Percentiles rank a stretch among this genome's conserved stretches.
Conservation (phyloP, 2,329 filamentous ascomycete species). For the Colletotrichum cereale region DNA sequence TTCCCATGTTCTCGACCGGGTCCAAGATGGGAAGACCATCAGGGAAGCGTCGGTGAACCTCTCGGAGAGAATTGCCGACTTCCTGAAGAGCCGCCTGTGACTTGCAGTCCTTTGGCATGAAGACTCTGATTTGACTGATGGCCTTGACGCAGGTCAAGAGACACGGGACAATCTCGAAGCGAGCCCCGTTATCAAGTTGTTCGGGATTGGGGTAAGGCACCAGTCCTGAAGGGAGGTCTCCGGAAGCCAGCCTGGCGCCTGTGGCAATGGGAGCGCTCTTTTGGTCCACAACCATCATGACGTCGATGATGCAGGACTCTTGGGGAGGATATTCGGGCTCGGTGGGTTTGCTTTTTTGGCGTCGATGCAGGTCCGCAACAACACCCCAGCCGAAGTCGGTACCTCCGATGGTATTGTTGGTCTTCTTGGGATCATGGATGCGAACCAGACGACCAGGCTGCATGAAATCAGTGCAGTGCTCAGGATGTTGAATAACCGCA, state of each 20-base stretch:
- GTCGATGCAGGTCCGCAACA: conserved; percentile 78
- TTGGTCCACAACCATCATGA: conserved; percentile 74
- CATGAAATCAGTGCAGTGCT: conserved; percentile 86
- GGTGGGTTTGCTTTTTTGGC: conserved; percentile 74
- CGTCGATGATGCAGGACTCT: conserved; percentile 85
- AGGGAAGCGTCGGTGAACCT: conserved; percentile 89
- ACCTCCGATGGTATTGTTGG: conserved; percentile 58
- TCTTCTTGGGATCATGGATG: conserved; percentile 76
- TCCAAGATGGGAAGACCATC: conserved; percentile 92
- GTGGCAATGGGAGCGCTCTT: conserved; percentile 61
- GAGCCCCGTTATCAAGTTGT: conserved; percentile 59
- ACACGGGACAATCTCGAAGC: conserved; percentile 87
- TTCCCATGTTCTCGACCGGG: conserved; percentile 96
- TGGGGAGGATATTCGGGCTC: conserved; percentile 79
- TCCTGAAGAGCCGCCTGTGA: conserved; percentile 74
- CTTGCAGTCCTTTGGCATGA: conserved; percentile 82
- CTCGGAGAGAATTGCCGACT: conserved; percentile 77
- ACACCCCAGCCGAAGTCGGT: conserved; percentile 96
- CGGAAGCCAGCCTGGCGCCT: conserved; percentile 48
- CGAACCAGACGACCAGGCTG: conserved; percentile 89
- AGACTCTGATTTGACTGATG: conserved; percentile 86
- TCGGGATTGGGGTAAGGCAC: conserved; percentile 73
- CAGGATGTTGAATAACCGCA: conserved; percentile 90
- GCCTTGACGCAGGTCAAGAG: conserved; percentile 87
- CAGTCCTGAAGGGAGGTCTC: conserved; percentile 73